Base-by-base conservation (phyloP, 2,329 filamentous ascomycete species). In the Talaromyces rugulosus region DNA sequence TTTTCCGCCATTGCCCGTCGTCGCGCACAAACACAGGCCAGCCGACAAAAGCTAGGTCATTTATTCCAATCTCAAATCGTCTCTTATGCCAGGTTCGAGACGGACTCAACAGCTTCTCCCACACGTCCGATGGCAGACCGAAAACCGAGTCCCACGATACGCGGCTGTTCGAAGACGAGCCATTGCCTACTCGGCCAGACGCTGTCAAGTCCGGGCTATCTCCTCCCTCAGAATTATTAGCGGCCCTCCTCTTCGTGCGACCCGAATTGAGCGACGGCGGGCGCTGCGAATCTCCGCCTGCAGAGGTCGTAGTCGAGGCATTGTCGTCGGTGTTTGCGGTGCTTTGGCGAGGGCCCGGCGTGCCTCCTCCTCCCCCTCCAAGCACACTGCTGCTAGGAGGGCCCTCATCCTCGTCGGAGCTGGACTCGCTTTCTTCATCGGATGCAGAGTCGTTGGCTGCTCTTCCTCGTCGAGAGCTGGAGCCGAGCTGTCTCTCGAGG, bases 21-120 rank as follows among this genome's bases (percentile, higher is more conserved):
- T 91, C 87, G 1, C 88, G 87, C 44, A 92, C 89, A 74, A 93
- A 92, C 47, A 96, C 86, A 4, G 92, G 92, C 75, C 91, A 92
- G 0, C 92, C 92, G 18, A 96, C 81, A 71, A 91, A 95, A 62
- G 88, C 87, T 47, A 94, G 80, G 53, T 91, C 89, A 69, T 96
- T 91, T 8, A 96, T 81, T 0, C 88, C 89, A 62, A 96, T 82
- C 72, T 96, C 90, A 70, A 96, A 96, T 28, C 87, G 85, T 67
- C 84, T 86, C 78, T 94, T 96, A 77, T 95, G 89, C 74, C 90
- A 92, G 8, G 88, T 85, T 12, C 86, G 82, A 8, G 86, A 86
- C 0, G 92, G 92, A 0, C 89, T 92, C 60, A 96, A 75, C 56
- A 96, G 83, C 66, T 89, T 91, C 69, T 91, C 91, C 64, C 96